Evolutionary conservation across 2,329 filamentous ascomycete genomes (phyloP), one percentile per base, ranked within the genome.

Genomic region (Ceratocystis eucalypticola): DNA sequence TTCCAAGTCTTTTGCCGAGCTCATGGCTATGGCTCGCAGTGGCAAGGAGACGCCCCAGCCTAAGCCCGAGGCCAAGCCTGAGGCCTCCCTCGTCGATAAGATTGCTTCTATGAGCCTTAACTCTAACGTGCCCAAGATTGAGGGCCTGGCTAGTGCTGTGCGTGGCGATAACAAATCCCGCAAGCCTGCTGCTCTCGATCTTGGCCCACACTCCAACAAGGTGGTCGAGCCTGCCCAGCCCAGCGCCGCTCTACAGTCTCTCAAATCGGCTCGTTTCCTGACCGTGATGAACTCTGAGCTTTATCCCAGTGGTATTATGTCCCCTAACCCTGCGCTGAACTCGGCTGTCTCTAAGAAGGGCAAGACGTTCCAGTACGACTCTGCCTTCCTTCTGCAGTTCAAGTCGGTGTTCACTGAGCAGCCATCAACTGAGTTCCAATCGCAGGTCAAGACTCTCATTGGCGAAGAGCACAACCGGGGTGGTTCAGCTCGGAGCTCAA

Each of bases 321-420:
- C 92, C 30, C 94, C 94, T 6, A 97, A 96, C 77, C 91, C 93
- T 10, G 89, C 93, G 2, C 79, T 96, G 70, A 99, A 97, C 75
- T 80, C 83, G 50, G 88, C 88, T 17, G 88, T 90, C 33, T 81
- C 84, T 44, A 89, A 88, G 76, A 93, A 92, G 78, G 85, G 85
- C 68, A 88, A 86, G 75, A 87, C 85, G 53, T 96, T 95, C 80
- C 92, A 95, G 75, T 99, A 99, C 76, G 91, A 97, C 77, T 89
- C 92, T 72, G 87, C 88, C 72, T 99, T 99, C 80, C 80, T 99
- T 77, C 82, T 99, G 37, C 94, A 99, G 74, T 99, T 99, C 82
- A 90, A 96, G 78, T 84, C 84, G 71, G 91, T 96, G 22, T 99
- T 96, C 78, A 95, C 91, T 69, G 94, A 99, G 80, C 95, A 96